Percentiles rank a stretch among this genome's conserved stretches.
Conservation (phyloP, 257 asterid species). For the Knoxia roxburghii region DNA sequence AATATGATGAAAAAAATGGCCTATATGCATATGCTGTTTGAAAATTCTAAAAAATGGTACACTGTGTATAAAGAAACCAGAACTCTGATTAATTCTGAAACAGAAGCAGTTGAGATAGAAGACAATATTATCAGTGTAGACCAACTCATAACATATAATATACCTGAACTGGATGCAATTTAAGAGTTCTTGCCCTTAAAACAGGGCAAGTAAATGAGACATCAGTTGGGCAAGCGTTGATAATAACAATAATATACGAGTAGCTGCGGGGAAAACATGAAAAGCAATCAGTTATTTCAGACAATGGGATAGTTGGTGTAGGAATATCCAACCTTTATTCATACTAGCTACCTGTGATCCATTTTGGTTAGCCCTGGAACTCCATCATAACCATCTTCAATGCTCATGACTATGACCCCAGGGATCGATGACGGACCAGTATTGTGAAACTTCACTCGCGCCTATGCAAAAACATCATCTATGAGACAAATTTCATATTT, state of each 20-base stretch:
- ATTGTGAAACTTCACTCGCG: constrained; percentile 77
- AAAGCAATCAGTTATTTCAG: constrained; percentile 11
- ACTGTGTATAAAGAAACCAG: neutral
- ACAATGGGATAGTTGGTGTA: constrained; percentile 12
- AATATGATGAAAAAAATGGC: no score
- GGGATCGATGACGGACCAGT: constrained; percentile 75
- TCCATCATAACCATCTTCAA: constrained; percentile 82
- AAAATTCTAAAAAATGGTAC: neutral
- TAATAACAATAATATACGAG: constrained; percentile 51
- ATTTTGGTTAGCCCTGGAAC: constrained; percentile 62
- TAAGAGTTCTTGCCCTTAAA: constrained; percentile 51
- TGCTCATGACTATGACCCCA: constrained; percentile 78
- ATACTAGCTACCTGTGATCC: constrained; percentile 56
- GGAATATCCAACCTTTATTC: neutral
- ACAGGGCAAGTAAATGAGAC: constrained; percentile 46
- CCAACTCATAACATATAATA: neutral
- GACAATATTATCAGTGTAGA: neutral
- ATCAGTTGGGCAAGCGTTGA: constrained; percentile 57
- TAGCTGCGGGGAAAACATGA: constrained; percentile 42
- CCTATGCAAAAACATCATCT: constrained; percentile 33
- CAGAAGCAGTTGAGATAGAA: neutral
- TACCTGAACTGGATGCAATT: constrained; percentile 87
- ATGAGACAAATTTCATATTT: constrained; percentile 2
- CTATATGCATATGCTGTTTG: neutral
- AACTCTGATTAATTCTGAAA: neutral